Percentiles rank a stretch among this genome's conserved stretches.
Conservation (phyloP, 2,329 filamentous ascomycete species). For the Ophiostoma piceae region DNA sequence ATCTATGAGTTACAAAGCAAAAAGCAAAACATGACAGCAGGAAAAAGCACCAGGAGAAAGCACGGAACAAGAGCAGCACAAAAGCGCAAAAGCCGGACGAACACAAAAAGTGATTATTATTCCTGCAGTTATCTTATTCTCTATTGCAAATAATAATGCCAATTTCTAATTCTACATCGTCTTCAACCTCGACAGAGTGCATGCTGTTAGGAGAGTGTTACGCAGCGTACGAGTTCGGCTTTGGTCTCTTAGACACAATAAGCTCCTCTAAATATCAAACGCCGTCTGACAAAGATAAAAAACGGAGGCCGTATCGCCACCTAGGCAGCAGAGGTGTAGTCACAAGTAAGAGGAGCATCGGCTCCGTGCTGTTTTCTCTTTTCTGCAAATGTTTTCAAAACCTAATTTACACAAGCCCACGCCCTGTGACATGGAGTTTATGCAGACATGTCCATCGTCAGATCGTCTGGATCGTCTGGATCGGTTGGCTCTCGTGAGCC, state of each 20-base stretch:
- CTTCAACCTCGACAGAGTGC: neutral
- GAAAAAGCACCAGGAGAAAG: no score
- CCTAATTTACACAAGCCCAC: neutral
- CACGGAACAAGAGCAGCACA: neutral
- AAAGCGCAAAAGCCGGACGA: no score
- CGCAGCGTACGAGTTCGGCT: no score
- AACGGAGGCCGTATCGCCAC: neutral
- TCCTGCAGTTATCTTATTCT: neutral
- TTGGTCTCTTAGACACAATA: neutral
- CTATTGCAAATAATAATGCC: neutral
- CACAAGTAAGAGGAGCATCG: neutral
- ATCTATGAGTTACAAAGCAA: neutral
- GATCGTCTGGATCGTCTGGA: neutral
- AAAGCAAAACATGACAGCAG: neutral
- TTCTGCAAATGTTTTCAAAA: neutral
- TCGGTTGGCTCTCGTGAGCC: slow-evolving; percentile 6
- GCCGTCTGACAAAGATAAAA: neutral
- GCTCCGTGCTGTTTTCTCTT: neutral
- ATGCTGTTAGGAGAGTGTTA: neutral
- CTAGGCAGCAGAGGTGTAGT: slow-evolving; percentile 8
- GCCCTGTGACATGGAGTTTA: neutral
- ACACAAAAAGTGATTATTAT: neutral
- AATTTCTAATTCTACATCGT: neutral
- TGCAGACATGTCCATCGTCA: neutral
- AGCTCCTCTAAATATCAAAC: neutral